Conservation (phyloP, 129 eudicot species). For the Scalesia atractyloides region DNA sequence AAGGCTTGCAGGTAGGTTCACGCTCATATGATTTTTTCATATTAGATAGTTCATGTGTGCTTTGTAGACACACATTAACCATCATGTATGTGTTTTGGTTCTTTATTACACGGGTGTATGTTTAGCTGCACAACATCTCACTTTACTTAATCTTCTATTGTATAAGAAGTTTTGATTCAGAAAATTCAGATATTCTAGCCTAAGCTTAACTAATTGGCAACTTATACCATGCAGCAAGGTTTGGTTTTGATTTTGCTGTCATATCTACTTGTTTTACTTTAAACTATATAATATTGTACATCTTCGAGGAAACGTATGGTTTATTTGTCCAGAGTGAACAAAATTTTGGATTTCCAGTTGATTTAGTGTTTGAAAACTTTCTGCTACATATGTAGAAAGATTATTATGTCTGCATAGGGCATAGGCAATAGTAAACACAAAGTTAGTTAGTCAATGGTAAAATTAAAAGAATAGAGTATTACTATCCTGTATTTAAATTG, state of each 20-base stretch:
- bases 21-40: neutral
- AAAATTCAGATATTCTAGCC: neutral
- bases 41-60: neutral
- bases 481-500: neutral
- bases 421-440: neutral
- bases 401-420: neutral
- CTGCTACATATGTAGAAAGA: neutral
- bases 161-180: neutral
- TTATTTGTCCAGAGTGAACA: neutral
- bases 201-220: neutral
- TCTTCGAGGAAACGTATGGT: neutral
- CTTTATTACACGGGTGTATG: neutral
- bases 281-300: neutral
- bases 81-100: neutral
- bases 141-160: neutral
- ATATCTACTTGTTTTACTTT: neutral
- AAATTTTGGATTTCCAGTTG: neutral
- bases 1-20: constrained; percentile 76
- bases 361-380: neutral
- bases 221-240: neutral
- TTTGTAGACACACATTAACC: neutral
- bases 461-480: neutral
- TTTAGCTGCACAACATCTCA: constrained; percentile 3
- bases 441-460: neutral
- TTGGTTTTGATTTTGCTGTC: neutral